A percentile compares a stretch with the other conserved stretches of the same genome.
These are phyloP conservation scores for Russula sp. DNA, from an alignment of 768 basidiomycete species.

Conservation along the genomic window DNA sequence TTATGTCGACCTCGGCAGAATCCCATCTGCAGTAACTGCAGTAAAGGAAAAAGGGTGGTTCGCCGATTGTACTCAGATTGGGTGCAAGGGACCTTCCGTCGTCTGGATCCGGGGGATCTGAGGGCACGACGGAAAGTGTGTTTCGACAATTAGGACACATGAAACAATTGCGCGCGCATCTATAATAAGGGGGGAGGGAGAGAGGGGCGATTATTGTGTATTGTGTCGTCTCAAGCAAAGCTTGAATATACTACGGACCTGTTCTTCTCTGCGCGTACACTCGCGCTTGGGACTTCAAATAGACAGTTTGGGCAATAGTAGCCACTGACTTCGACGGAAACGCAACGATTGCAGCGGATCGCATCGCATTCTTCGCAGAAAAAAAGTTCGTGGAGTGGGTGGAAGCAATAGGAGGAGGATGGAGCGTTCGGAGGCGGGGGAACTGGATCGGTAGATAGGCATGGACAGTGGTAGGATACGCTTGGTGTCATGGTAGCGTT, in stretches of 20 bases:
- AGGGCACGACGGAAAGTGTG: slow-evolving; percentile 86
- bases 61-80: slow-evolving; percentile 60
- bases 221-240: neutral
- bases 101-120: slow-evolving; percentile 67
- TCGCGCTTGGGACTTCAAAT: slow-evolving; percentile 97
- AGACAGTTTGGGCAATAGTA: slow-evolving; percentile 99
- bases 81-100: slow-evolving; percentile 52
- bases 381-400: slow-evolving; percentile 80
- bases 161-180: slow-evolving; percentile 98
- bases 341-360: slow-evolving; percentile 89
- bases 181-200: slow-evolving; percentile 37
- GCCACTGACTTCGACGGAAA: slow-evolving; percentile 88
- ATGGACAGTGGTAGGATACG: slow-evolving; percentile 71
- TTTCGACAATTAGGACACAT: slow-evolving; percentile 92
- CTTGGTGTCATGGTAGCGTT: slow-evolving; percentile 41
- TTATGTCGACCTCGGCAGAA: slow-evolving; percentile 85
- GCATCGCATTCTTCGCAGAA: slow-evolving; percentile 99
- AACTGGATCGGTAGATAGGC: slow-evolving; percentile 53
- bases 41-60: slow-evolving; percentile 86
- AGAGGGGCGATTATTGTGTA: neutral
- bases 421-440: slow-evolving; percentile 73
- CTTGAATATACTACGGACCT: slow-evolving; percentile 54
- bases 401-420: slow-evolving; percentile 79
- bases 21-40: slow-evolving; percentile 96
- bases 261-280: slow-evolving; percentile 97